Percentiles rank a stretch among this genome's conserved stretches.
phyloP scores from a whole-genome alignment of 2,329 filamentous ascomycete genomes.

The Orbilia javanica region DNA sequence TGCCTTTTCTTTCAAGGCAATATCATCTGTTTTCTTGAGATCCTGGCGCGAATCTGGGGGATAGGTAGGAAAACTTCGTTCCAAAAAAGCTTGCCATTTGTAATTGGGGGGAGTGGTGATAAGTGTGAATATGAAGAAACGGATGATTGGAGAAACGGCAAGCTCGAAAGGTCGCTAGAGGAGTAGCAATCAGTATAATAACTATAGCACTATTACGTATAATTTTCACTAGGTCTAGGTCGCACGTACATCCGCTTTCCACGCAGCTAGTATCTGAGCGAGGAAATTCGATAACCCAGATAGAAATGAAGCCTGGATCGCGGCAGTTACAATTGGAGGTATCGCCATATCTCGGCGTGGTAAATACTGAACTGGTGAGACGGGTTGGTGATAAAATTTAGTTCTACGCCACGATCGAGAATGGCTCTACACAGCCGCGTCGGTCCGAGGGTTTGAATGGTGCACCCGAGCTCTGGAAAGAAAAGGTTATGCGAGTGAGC shows the following conservation, averaged over 20 bases:
- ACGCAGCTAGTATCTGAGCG: slow-evolving; percentile 71
- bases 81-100: slow-evolving; percentile 72
- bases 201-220: background rate
- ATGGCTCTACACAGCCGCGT: slow-evolving; percentile 1
- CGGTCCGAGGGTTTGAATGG: slow-evolving; percentile 17
- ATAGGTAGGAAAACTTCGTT: slow-evolving; percentile 70
- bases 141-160: slow-evolving; percentile 69
- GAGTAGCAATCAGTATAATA: slow-evolving; percentile 11
- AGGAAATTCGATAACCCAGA: slow-evolving; percentile 71
- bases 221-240: background rate
- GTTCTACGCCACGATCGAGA: slow-evolving; percentile 7
- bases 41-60: slow-evolving; percentile 30
- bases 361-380: background rate
- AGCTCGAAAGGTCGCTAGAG: slow-evolving; percentile 67
- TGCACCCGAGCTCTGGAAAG: background rate
- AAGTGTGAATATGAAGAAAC: slow-evolving; percentile 71
- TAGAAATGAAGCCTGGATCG: slow-evolving; percentile 70
- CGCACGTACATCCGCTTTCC: slow-evolving; percentile 66
- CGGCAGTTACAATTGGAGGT: slow-evolving; percentile 69
- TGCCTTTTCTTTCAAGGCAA: slow-evolving; percentile 44
- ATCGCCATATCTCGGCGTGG: slow-evolving; percentile 37
- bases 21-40: slow-evolving; percentile 53
- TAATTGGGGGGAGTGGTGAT: slow-evolving; percentile 72
- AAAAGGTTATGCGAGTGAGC: slow-evolving; percentile 8
- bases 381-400: slow-evolving; percentile 6